A percentile compares a stretch with the other conserved stretches of the same genome.
Conservation (phyloP, 805 yeast genomes). For the Kurtzmaniella cleridarum region DNA sequence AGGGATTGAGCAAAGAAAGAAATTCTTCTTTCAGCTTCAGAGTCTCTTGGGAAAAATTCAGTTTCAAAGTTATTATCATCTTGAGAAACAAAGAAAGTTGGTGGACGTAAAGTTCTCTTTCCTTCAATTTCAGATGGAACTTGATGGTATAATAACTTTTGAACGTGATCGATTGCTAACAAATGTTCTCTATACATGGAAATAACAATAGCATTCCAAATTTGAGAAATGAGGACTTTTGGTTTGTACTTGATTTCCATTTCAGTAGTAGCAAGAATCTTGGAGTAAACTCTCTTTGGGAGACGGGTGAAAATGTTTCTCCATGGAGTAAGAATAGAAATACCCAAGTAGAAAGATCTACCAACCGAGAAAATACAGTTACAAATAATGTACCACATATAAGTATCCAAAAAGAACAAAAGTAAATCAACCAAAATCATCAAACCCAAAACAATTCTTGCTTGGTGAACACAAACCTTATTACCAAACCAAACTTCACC, state of each 20-base stretch:
- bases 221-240: slow-evolving; percentile 94
- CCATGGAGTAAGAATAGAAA: slow-evolving; percentile 98
- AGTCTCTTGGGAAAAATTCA: slow-evolving; percentile 93
- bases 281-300: slow-evolving; percentile 98
- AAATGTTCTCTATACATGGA: slow-evolving; percentile 99
- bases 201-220: slow-evolving; percentile 98
- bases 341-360: slow-evolving; percentile 97
- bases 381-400: slow-evolving; percentile 95
- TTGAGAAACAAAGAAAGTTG: slow-evolving; percentile 96
- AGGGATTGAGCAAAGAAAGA: slow-evolving; percentile 98
- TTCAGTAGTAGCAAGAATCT: slow-evolving; percentile 95
- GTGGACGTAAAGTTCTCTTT: slow-evolving; percentile 96
- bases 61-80: slow-evolving; percentile 93
- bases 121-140: slow-evolving; percentile 98
- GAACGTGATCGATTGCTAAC: slow-evolving; percentile 97
- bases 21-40: slow-evolving; percentile 99
- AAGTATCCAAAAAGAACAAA: slow-evolving; percentile 97
- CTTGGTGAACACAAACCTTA: slow-evolving; percentile 75
- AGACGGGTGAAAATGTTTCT: slow-evolving; percentile 95
- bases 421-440: slow-evolving; percentile 91
- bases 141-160: slow-evolving; percentile 94
- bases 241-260: slow-evolving; percentile 99
- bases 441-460: slow-evolving; percentile 83
- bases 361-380: slow-evolving; percentile 96
- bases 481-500: slow-evolving; percentile 91